Conservation (phyloP, 2,329 filamentous ascomycete genomes). For the Apiospora marii region DNA sequence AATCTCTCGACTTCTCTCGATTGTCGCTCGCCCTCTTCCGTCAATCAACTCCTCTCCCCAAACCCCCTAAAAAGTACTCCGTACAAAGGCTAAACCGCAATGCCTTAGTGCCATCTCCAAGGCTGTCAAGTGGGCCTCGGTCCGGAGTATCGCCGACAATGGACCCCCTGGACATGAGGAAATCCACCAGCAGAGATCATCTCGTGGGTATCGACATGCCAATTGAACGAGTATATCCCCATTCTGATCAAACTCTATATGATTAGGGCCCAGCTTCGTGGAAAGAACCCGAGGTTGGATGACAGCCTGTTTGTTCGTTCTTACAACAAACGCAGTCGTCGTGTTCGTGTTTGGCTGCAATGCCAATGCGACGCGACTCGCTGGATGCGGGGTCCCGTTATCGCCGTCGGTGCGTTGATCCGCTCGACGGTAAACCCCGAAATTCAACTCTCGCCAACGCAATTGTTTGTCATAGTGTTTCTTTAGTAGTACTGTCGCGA, state of each 20-base stretch:
- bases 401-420: not conserved
- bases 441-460: not conserved
- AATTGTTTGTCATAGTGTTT: not conserved
- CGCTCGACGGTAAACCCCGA: not conserved
- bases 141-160: not conserved
- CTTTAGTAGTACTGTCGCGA: not conserved
- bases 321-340: not conserved
- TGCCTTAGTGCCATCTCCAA: conserved; percentile 1
- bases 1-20: not conserved
- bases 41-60: not conserved
- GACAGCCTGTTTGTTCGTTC: not conserved
- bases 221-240: not conserved
- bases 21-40: not conserved
- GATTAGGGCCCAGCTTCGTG: not conserved
- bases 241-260: not conserved
- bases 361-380: not conserved
- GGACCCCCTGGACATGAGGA: not conserved
- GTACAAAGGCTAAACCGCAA: not conserved
- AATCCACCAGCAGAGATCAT: not conserved
- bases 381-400: conserved; percentile 5
- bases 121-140: conserved; percentile 2
- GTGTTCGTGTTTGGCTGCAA: not conserved
- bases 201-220: not conserved
- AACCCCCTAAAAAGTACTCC: conserved; percentile 5
- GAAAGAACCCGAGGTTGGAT: not conserved